Percentiles rank a stretch among this genome's conserved stretches.
These are phyloP conservation scores for Diaporthe eres DNA, from an alignment of 2,329 filamentous ascomycete genomes.

Conservation along the genomic window DNA sequence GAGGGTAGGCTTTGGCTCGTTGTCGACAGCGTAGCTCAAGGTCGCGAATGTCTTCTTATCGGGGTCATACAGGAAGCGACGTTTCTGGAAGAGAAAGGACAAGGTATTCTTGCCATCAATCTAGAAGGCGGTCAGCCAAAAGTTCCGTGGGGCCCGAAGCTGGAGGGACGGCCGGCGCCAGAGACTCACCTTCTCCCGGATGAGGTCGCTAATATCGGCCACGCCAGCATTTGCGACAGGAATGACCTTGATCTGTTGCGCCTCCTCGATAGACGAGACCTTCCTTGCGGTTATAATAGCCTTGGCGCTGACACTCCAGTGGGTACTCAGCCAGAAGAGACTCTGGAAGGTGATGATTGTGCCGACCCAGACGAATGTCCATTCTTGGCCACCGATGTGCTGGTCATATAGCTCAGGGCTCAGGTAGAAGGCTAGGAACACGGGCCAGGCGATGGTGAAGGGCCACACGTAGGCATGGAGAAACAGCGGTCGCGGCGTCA, in stretches of 20 bases:
- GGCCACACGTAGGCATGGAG: slow-evolving; percentile 95
- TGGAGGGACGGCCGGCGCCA: slow-evolving; percentile 27
- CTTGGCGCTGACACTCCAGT: slow-evolving; percentile 94
- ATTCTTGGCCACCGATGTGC: slow-evolving; percentile 94
- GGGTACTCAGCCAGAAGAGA: slow-evolving; percentile 93
- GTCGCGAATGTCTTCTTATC: slow-evolving; percentile 83
- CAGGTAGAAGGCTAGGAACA: slow-evolving; percentile 91
- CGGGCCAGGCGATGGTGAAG: slow-evolving; percentile 91
- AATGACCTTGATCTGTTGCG: slow-evolving; percentile 91
- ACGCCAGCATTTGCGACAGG: slow-evolving; percentile 90
- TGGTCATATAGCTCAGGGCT: slow-evolving; percentile 87
- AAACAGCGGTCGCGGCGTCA: slow-evolving; percentile 85
- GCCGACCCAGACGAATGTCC: slow-evolving; percentile 96
- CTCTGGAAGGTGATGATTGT: slow-evolving; percentile 90
- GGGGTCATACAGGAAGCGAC: slow-evolving; percentile 88
- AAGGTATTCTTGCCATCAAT: slow-evolving; percentile 80
- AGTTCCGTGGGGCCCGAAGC: not conserved
- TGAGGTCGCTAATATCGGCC: slow-evolving; percentile 87
- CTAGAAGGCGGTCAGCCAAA: slow-evolving; percentile 54
- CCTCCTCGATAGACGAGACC: slow-evolving; percentile 78
- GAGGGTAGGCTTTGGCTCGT: slow-evolving; percentile 85
- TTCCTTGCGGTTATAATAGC: slow-evolving; percentile 84
- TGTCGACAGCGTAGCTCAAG: slow-evolving; percentile 86
- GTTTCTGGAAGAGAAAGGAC: slow-evolving; percentile 98
- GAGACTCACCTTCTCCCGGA: slow-evolving; percentile 76